Evolutionary conservation across 2,329 filamentous ascomycete species (phyloP).

Genomic region (Pestalotiopsis sp.): DNA sequence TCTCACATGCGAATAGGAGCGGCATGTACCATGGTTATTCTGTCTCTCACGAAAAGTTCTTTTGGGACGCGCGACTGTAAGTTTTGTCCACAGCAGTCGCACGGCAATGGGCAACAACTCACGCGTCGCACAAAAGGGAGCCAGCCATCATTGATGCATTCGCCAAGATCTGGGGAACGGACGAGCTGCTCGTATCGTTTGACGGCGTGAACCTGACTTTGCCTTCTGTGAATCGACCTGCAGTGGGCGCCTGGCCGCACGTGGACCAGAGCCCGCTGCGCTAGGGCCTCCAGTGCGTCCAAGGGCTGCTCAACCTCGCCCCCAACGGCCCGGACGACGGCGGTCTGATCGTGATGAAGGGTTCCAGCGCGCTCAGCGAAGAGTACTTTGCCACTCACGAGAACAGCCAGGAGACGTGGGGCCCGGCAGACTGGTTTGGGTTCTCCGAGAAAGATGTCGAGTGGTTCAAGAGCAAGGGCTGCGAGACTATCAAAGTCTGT

Average conservation of each 20-base stretch:
- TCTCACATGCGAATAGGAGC: neutral
- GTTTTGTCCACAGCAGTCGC: neutral
- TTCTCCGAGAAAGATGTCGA: neutral
- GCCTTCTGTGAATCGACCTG: neutral
- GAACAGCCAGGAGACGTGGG: neutral
- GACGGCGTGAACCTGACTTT: neutral
- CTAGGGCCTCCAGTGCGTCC: neutral
- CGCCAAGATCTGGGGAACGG: neutral
- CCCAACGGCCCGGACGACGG: neutral
- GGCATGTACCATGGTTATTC: neutral
- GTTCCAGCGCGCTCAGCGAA: neutral
- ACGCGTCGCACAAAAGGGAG: neutral
- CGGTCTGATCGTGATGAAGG: neutral
- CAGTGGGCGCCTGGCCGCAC: neutral
- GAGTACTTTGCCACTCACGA: neutral
- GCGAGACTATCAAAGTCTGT: neutral
- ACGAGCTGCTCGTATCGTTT: neutral
- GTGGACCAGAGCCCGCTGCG: neutral
- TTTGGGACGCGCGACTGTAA: neutral
- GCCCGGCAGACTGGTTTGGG: neutral
- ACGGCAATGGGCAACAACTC: neutral
- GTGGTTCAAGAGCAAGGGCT: neutral
- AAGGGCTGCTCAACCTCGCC: neutral
- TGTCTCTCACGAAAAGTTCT: neutral
- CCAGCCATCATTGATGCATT: neutral